Conservation (phyloP, 371 early-diverging fungal species). For the Actinomucor elegans region DNA sequence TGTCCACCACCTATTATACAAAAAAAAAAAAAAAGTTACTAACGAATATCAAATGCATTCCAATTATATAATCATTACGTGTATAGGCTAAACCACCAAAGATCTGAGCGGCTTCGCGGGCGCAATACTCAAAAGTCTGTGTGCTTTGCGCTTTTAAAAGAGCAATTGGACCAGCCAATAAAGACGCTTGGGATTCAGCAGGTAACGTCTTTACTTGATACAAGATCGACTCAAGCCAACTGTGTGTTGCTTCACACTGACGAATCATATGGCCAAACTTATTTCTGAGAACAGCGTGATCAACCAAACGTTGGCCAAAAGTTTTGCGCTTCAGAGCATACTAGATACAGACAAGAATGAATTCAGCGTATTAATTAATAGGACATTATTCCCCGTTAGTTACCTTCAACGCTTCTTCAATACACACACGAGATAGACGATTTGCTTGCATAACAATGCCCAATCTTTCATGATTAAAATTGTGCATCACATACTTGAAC, state of each 20-base stretch:
- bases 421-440: constrained; percentile 84
- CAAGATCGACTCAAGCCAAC: constrained; percentile 77
- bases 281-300: constrained; percentile 72
- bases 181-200: constrained; percentile 62
- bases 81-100: constrained; percentile 89
- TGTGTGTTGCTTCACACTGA: constrained; percentile 84
- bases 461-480: constrained; percentile 81
- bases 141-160: constrained; percentile 85
- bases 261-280: constrained; percentile 79
- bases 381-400: neutral
- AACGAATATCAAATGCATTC: too few species aligned
- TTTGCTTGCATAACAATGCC: constrained; percentile 85
- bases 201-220: constrained; percentile 72
- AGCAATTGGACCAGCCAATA: constrained; percentile 87
- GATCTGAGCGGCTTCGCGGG: constrained; percentile 89
- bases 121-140: constrained; percentile 85
- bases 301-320: constrained; percentile 77
- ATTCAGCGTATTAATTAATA: neutral
- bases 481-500: constrained; percentile 78
- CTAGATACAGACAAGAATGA: constrained; percentile 19
- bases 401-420: constrained; percentile 79
- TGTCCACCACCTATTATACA: constrained; percentile 75
- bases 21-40: too few species aligned
- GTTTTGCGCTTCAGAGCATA: constrained; percentile 87
- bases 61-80: too few species aligned